Evolutionary conservation across 306 rosid species (phyloP).

Genomic region (Dalbergia cochinchinensis): DNA sequence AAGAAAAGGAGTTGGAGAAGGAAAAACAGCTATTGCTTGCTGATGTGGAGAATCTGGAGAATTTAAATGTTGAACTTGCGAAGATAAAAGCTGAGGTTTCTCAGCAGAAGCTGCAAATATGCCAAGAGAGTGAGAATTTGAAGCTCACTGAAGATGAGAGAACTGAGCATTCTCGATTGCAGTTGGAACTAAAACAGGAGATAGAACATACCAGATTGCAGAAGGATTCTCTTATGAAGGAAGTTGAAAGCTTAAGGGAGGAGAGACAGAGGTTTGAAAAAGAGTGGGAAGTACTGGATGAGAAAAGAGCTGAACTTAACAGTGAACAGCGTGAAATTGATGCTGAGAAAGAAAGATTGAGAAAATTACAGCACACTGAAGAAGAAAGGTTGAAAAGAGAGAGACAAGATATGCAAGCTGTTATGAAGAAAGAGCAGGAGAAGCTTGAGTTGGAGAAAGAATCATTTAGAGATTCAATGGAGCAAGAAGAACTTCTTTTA

Average conservation of each 20-base stretch:
- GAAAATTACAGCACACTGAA: slow-evolving; percentile 60
- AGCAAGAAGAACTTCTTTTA: slow-evolving; percentile 61
- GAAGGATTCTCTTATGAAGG: slow-evolving; percentile 61
- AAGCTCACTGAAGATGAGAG: slow-evolving; percentile 72
- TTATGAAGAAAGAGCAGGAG: slow-evolving; percentile 66
- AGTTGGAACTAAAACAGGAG: slow-evolving; percentile 76
- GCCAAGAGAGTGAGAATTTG: slow-evolving; percentile 68
- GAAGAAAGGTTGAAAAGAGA: slow-evolving; percentile 75
- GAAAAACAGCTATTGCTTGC: slow-evolving; percentile 70
- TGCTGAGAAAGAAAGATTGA: slow-evolving; percentile 71
- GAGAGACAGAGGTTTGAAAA: slow-evolving; percentile 83
- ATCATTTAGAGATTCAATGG: slow-evolving; percentile 67
- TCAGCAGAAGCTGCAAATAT: slow-evolving; percentile 66
- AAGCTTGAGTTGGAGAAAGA: slow-evolving; percentile 77
- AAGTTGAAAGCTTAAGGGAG: slow-evolving; percentile 75
- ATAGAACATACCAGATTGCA: slow-evolving; percentile 70
- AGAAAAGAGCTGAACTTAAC: slow-evolving; percentile 66
- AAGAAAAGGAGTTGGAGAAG: slow-evolving; percentile 71
- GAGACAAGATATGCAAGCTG: slow-evolving; percentile 61
- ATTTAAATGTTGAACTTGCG: slow-evolving; percentile 64
- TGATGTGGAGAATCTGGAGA: slow-evolving; percentile 63
- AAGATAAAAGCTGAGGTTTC: slow-evolving; percentile 63
- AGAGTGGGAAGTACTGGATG: slow-evolving; percentile 89
- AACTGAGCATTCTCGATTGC: slow-evolving; percentile 74
- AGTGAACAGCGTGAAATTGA: slow-evolving; percentile 56